Conservation (phyloP, 2,329 filamentous ascomycete genomes). For the Colletotrichum spaethianum region DNA sequence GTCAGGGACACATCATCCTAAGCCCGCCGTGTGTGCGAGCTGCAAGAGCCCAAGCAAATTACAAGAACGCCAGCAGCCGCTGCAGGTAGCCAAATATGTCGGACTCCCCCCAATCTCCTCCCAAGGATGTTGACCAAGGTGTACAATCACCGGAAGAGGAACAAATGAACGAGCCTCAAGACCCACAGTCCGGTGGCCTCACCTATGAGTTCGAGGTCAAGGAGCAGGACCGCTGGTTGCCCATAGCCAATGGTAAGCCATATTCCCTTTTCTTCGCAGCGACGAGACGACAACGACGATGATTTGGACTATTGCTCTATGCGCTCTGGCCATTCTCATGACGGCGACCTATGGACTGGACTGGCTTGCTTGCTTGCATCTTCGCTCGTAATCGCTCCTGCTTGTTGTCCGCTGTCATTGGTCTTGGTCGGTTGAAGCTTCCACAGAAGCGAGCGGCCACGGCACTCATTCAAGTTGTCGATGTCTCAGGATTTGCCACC, state of each 20-base stretch:
- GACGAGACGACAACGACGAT: constrained; percentile 43
- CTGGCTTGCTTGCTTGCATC: constrained; percentile 7
- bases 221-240: constrained; percentile 99
- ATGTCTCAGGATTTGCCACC: constrained; percentile 74
- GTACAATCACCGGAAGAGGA: constrained; percentile 95
- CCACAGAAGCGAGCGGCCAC: not conserved
- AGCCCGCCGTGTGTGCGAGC: constrained; percentile 68
- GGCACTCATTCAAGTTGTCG: constrained; percentile 51
- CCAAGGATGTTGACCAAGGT: constrained; percentile 94
- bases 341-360: constrained; percentile 16
- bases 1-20: constrained; percentile 74
- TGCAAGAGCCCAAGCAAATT: constrained; percentile 68
- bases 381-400: constrained; percentile 11
- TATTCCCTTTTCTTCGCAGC: constrained; percentile 44
- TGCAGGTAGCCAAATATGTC: constrained; percentile 91
- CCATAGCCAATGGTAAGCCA: constrained; percentile 99
- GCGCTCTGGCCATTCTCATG: constrained; percentile 23
- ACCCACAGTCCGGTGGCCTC: constrained; percentile 82
- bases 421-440: constrained; percentile 14
- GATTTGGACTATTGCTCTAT: constrained; percentile 64
- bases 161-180: constrained; percentile 90
- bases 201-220: constrained; percentile 98
- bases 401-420: constrained; percentile 29
- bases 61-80: constrained; percentile 74
- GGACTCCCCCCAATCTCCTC: constrained; percentile 86